Evolutionary conservation across 257 asterid genomes (phyloP).

Genomic region (Striga asiatica): DNA sequence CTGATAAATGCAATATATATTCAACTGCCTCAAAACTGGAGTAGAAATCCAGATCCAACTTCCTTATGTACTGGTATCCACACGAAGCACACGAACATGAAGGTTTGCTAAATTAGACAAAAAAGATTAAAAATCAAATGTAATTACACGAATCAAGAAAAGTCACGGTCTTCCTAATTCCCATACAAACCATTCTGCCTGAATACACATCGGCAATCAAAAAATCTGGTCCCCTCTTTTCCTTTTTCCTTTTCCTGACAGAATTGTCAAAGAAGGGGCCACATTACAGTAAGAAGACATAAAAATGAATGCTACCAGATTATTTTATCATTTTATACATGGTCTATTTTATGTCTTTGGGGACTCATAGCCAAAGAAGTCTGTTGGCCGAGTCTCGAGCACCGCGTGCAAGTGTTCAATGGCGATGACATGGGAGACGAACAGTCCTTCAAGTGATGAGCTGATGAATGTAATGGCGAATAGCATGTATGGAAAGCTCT

Average conservation of each 20-base stretch:
- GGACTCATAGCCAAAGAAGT: conserved; percentile 20
- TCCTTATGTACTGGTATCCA: too few species aligned
- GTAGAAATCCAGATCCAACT: background rate
- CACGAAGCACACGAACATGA: background rate
- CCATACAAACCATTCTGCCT: too few species aligned
- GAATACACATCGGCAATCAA: too few species aligned
- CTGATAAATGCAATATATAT: too few species aligned
- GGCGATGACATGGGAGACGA: too few species aligned
- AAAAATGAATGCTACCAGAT: conserved; percentile 8
- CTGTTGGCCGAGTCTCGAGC: conserved; percentile 25
- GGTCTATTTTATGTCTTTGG: conserved; percentile 20
- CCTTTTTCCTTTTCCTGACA: too few species aligned
- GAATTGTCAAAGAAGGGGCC: too few species aligned
- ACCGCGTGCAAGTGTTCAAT: conserved; percentile 29
- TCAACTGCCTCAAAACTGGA: background rate
- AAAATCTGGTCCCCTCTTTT: too few species aligned
- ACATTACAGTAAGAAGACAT: background rate
- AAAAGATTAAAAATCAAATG: too few species aligned
- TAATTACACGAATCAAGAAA: too few species aligned
- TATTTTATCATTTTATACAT: background rate
- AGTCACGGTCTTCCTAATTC: too few species aligned
- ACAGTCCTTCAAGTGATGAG: conserved; percentile 17
- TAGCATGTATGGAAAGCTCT: conserved; percentile 9
- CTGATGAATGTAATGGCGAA: conserved; percentile 16
- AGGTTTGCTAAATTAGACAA: too few species aligned